Evolutionary conservation across 352 stramenopile genomes (phyloP).

Genomic region (Elongisporangium anandrum): DNA sequence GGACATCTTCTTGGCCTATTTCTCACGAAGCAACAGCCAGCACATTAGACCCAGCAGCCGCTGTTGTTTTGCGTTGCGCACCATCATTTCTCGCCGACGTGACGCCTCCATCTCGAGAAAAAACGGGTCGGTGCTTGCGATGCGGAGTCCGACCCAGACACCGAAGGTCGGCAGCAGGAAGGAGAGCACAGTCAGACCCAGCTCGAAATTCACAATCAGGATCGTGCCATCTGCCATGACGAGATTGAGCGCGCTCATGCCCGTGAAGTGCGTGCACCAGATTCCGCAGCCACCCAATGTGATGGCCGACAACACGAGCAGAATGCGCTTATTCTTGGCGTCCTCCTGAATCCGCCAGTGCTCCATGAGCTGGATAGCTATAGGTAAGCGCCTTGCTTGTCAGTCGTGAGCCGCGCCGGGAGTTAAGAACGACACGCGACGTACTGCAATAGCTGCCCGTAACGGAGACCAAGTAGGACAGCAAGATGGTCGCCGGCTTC

Average conservation of each 20-base stretch:
- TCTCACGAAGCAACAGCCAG: not conserved
- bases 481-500: slow-evolving; percentile 28
- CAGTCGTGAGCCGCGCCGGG: too few relatives aligned
- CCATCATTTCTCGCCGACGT: slow-evolving; percentile 41
- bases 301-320: slow-evolving; percentile 35
- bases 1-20: slow-evolving; percentile 24
- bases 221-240: slow-evolving; percentile 20
- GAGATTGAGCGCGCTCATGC: slow-evolving; percentile 46
- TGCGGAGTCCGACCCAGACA: slow-evolving; percentile 46
- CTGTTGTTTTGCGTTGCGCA: slow-evolving; percentile 4
- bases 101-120: slow-evolving; percentile 54
- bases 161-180: slow-evolving; percentile 45
- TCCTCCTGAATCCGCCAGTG: slow-evolving; percentile 39
- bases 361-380: slow-evolving; percentile 69
- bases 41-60: too few relatives aligned
- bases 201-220: slow-evolving; percentile 49
- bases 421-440: too few relatives aligned
- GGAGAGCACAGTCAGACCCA: slow-evolving; percentile 44
- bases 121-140: slow-evolving; percentile 52
- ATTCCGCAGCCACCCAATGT: slow-evolving; percentile 52
- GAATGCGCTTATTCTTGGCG: slow-evolving; percentile 19
- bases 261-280: slow-evolving; percentile 69
- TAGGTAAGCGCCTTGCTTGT: too few relatives aligned
- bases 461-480: slow-evolving; percentile 53
- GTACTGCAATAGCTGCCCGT: slow-evolving; percentile 65